Conservation (phyloP, 2,329 filamentous ascomycete genomes). For the Teratosphaeriaceae sp. region DNA sequence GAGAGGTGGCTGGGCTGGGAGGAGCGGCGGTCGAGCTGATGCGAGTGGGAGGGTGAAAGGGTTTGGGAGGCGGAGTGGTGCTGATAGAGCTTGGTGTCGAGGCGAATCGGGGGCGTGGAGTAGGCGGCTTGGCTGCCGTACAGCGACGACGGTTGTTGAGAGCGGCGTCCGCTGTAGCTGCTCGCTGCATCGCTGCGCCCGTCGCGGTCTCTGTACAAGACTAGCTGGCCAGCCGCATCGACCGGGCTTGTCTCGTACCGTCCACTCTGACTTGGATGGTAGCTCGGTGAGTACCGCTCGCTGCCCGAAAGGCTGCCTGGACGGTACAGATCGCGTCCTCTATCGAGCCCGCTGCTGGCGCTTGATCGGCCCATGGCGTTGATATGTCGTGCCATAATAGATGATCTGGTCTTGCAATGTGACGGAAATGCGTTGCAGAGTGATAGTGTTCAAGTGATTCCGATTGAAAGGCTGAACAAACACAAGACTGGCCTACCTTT, state of each 20-base stretch:
- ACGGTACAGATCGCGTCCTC: not conserved
- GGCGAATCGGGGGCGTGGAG: not conserved
- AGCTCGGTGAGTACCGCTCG: not conserved
- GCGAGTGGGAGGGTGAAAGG: no score
- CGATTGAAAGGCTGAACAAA: no score
- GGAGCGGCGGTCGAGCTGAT: not conserved
- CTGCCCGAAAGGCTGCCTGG: not conserved
- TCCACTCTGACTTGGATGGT: no score
- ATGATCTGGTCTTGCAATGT: no score
- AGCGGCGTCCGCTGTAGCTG: not conserved
- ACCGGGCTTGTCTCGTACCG: no score
- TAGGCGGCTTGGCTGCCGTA: not conserved
- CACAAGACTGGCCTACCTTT: no score
- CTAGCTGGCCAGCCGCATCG: no score
- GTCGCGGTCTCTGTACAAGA: no score
- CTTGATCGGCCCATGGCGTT: not conserved
- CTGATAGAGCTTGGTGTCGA: not conserved
- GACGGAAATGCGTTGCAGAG: no score
- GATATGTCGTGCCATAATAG: not conserved
- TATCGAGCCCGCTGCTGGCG: not conserved
- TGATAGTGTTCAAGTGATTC: no score
- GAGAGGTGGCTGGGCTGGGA: not conserved
- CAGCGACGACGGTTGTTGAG: not conserved
- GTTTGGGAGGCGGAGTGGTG: not conserved
- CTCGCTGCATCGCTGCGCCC: not conserved